Evolutionary conservation across 2,329 filamentous ascomycete species (phyloP).

Genomic region (Canariomyces notabilis): DNA sequence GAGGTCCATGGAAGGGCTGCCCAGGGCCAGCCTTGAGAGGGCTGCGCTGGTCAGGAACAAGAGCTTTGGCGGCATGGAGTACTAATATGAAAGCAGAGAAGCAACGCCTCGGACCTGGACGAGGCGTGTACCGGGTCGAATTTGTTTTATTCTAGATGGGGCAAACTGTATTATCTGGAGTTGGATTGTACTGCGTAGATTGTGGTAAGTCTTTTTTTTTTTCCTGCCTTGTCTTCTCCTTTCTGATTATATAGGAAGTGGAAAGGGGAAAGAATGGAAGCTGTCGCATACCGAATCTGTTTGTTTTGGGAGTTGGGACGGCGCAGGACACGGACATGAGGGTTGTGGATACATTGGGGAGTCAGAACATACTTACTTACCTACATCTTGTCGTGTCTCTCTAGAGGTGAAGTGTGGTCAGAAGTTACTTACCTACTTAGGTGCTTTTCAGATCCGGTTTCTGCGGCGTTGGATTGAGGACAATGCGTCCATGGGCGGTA

Average conservation of each 20-base stretch:
- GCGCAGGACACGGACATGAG: neutral
- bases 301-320: neutral
- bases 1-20: constrained; percentile 38
- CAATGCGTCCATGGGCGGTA: constrained; percentile 1
- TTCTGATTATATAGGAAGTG: too few species aligned
- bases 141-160: neutral
- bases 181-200: too few species aligned
- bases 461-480: neutral
- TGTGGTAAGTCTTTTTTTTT: too few species aligned
- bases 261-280: too few species aligned
- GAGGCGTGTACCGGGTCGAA: neutral
- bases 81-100: constrained; percentile 27
- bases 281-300: neutral
- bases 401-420: too few species aligned
- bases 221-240: too few species aligned
- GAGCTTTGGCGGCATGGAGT: constrained; percentile 47
- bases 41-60: constrained; percentile 44
- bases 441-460: too few species aligned
- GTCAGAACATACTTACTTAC: too few species aligned
- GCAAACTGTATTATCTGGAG: too few species aligned
- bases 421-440: too few species aligned
- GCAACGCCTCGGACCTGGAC: too few species aligned
- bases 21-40: constrained; percentile 40
- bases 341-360: constrained; percentile 4
- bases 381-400: too few species aligned